A percentile compares a stretch with the other conserved stretches of the same genome.
Conservation (phyloP, 2,329 filamentous ascomycete species). For the Raffaelea arxii region DNA sequence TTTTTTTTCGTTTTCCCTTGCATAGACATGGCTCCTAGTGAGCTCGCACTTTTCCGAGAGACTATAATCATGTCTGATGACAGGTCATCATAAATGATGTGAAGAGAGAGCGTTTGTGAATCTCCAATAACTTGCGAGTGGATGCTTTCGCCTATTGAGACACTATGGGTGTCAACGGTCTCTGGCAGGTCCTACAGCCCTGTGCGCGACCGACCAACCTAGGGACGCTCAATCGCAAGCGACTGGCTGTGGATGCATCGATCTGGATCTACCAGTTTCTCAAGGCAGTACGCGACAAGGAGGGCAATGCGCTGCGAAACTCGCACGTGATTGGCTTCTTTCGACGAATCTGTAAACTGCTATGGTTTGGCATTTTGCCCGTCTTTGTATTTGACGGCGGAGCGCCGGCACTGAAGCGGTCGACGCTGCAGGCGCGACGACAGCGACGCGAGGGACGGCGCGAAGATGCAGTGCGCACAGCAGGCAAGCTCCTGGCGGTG, state of each 20-base stretch:
- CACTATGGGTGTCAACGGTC: slow-evolving; percentile 90
- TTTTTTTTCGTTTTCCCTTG: no score
- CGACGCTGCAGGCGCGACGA: slow-evolving; percentile 76
- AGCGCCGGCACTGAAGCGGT: slow-evolving; percentile 79
- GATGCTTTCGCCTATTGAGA: background rate
- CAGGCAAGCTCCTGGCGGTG: slow-evolving; percentile 80
- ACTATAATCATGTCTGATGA: no score
- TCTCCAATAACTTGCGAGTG: no score
- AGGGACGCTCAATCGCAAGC: slow-evolving; percentile 90
- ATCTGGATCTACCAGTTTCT: slow-evolving; percentile 99
- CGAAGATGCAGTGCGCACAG: slow-evolving; percentile 87
- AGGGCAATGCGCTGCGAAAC: slow-evolving; percentile 92
- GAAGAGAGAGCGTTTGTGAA: no score
- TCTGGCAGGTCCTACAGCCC: slow-evolving; percentile 93
- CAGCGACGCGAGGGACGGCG: slow-evolving; percentile 74
- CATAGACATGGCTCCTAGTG: no score
- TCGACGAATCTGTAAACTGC: slow-evolving; percentile 90
- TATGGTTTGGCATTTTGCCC: slow-evolving; percentile 92
- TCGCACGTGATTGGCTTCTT: slow-evolving; percentile 97
- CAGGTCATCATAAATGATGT: no score
- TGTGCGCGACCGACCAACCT: slow-evolving; percentile 94
- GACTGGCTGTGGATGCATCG: slow-evolving; percentile 91
- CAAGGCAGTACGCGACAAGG: slow-evolving; percentile 96
- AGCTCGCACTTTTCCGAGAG: no score
- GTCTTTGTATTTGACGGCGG: slow-evolving; percentile 98